phyloP scores from a whole-genome alignment of 805 yeast genomes.

The Ogataea nakhonphanomensis region DNA sequence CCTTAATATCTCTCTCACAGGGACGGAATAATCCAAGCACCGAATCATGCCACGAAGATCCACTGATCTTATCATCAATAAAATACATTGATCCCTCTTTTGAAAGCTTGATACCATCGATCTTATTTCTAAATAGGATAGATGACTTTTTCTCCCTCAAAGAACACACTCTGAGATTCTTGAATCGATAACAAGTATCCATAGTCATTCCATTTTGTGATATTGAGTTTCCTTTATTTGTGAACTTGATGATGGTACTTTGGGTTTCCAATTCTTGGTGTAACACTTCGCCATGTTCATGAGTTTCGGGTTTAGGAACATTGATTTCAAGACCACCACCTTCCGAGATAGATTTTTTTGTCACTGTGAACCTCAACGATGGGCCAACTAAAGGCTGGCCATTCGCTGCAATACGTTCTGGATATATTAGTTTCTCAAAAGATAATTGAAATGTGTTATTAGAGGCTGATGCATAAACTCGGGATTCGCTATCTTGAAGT shows the following conservation, averaged over 20 bases:
- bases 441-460: conserved; percentile 32
- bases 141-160: conserved; percentile 24
- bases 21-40: conserved; percentile 29
- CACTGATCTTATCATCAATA: conserved; percentile 21
- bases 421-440: conserved; percentile 28
- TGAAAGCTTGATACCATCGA: conserved; percentile 31
- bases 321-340: conserved; percentile 23
- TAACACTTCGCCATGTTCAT: conserved; percentile 8
- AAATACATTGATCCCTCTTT: conserved; percentile 30
- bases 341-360: conserved; percentile 15
- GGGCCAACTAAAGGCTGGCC: conserved; percentile 11
- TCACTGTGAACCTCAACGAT: conserved; percentile 21
- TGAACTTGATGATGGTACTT: not conserved
- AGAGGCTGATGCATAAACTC: conserved; percentile 12
- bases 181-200: conserved; percentile 15
- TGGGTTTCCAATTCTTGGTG: not conserved
- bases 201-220: conserved; percentile 16
- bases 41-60: conserved; percentile 28
- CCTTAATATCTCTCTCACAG: conserved; percentile 28
- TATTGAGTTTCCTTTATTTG: conserved; percentile 6
- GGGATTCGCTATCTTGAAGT: conserved; percentile 13
- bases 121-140: conserved; percentile 22
- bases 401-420: conserved; percentile 2
- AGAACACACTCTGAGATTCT: conserved; percentile 17
- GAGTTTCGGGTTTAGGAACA: conserved; percentile 17